Conservation (phyloP, 306 rosid species). For the Quercus aquifolioides region DNA sequence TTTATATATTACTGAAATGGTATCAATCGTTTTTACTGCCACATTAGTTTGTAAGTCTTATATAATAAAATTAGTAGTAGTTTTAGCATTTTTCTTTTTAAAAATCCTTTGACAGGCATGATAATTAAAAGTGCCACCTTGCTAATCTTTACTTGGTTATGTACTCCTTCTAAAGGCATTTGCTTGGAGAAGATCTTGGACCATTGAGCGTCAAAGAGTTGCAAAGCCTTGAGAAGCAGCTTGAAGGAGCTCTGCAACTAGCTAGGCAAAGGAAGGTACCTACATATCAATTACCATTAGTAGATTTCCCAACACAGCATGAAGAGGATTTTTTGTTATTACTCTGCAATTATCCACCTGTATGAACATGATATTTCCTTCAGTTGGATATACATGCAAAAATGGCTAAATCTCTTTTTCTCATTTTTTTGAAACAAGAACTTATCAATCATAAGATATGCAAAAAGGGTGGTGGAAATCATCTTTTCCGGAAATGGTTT, state of each 20-base stretch:
- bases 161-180: constrained; percentile 46
- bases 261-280: constrained; percentile 86
- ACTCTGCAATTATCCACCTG: too few relatives aligned
- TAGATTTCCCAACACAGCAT: background rate
- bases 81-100: background rate
- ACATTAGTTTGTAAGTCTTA: too few relatives aligned
- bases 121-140: background rate
- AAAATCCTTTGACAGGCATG: background rate
- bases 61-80: too few relatives aligned
- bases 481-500: too few relatives aligned
- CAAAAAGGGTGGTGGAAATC: too few relatives aligned
- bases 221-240: constrained; percentile 88
- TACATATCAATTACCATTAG: background rate
- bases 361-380: too few relatives aligned
- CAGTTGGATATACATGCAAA: too few relatives aligned
- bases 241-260: constrained; percentile 76
- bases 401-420: too few relatives aligned
- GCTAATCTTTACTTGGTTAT: constrained; percentile 1
- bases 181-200: constrained; percentile 98
- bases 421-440: too few relatives aligned
- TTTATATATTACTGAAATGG: background rate
- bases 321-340: too few relatives aligned
- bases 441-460: too few relatives aligned
- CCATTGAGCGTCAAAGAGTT: constrained; percentile 80
- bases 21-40: too few relatives aligned